phyloP scores from a whole-genome alignment of 345 rosid species.

The Arabidopsis arenosa region DNA sequence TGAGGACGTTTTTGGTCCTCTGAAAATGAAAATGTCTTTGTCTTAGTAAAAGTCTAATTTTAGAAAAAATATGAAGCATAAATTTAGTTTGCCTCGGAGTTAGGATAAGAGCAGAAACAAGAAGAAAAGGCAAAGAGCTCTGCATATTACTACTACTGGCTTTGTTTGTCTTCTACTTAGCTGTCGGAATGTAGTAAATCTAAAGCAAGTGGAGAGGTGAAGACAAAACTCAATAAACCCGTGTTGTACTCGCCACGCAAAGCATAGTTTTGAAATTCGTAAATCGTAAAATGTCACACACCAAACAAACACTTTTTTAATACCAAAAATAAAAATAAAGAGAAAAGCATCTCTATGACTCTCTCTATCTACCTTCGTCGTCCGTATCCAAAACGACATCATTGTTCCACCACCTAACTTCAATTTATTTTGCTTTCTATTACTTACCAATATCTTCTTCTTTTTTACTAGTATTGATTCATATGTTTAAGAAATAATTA shows the following conservation, averaged over 20 bases:
- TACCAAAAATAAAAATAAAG: not conserved
- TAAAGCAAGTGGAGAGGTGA: constrained; percentile 36
- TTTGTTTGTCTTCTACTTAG: constrained; percentile 18
- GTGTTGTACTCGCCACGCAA: constrained; percentile 40
- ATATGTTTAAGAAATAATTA: too few species aligned
- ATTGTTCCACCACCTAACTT: constrained; percentile 33
- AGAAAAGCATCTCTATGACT: not conserved
- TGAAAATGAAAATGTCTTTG: not conserved
- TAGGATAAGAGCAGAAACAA: constrained; percentile 26
- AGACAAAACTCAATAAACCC: constrained; percentile 37
- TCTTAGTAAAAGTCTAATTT: not conserved
- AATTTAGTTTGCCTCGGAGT: constrained; percentile 16
- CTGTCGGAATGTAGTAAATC: constrained; percentile 31
- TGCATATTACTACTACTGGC: constrained; percentile 1
- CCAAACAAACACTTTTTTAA: constrained; percentile 24
- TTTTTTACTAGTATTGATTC: too few species aligned
- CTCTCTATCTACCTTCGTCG: constrained; percentile 6
- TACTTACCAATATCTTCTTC: not conserved
- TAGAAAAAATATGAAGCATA: not conserved
- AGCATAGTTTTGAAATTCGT: constrained; percentile 26
- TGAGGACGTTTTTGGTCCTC: not conserved
- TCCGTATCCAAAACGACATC: constrained; percentile 28
- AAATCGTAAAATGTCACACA: constrained; percentile 24
- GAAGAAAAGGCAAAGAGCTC: constrained; percentile 21
- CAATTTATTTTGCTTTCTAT: not conserved